Percentiles rank a stretch among this genome's conserved stretches.
Conservation (phyloP, 129 eudicot genomes). For the Flaveria brownii region DNA sequence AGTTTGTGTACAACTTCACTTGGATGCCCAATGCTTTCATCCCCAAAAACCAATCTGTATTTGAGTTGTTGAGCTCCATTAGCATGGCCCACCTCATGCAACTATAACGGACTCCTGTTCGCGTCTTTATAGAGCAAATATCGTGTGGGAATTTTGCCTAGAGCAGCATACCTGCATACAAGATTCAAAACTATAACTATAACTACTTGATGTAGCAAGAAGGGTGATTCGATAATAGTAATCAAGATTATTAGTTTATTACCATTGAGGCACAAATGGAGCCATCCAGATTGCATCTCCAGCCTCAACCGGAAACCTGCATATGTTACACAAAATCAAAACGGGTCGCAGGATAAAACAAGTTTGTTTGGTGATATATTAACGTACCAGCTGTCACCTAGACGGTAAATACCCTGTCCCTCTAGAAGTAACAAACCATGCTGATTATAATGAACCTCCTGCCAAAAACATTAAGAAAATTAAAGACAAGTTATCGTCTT, state of each 20-base stretch:
- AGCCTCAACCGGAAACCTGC: conserved; percentile 93
- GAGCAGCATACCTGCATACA: conserved; percentile 94
- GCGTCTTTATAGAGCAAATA: conserved; percentile 93
- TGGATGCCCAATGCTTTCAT: conserved; percentile 19
- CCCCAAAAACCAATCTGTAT: conserved; percentile 18
- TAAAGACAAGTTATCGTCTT: conserved; percentile 7
- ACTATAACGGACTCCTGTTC: conserved; percentile 76
- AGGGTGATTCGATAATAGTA: conserved; percentile 5
- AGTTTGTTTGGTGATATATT: neutral
- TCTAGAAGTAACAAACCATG: conserved; percentile 92
- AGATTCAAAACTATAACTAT: conserved; percentile 7
- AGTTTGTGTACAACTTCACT: conserved; percentile 14
- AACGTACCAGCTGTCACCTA: conserved; percentile 91
- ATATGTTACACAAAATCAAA: conserved; percentile 10
- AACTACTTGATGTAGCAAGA: conserved; percentile 4
- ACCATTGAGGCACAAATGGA: conserved; percentile 99
- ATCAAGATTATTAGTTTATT: conserved; percentile 19
- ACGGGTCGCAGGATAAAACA: neutral
- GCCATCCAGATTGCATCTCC: conserved; percentile 99
- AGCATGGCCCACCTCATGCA: conserved; percentile 2
- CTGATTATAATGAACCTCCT: conserved; percentile 98
- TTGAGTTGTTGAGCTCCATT: conserved; percentile 8
- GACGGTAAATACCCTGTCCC: conserved; percentile 92
- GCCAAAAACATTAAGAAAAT: conserved; percentile 27
- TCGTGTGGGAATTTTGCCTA: conserved; percentile 77